Evolutionary conservation across 148 eudicot species (phyloP).

Genomic region (Gaultheria prostrata): DNA sequence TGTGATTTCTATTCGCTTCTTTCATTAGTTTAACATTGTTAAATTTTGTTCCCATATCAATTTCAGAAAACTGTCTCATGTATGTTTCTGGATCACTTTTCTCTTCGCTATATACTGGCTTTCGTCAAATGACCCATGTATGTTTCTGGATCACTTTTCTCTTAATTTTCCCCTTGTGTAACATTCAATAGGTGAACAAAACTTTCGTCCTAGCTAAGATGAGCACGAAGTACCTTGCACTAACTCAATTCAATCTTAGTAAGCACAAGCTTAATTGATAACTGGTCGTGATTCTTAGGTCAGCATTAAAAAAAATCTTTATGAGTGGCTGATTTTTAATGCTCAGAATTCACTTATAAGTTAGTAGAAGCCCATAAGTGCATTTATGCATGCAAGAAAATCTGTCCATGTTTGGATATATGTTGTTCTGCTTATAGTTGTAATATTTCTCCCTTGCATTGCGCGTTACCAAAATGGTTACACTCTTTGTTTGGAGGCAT

Average conservation of each 20-base stretch:
- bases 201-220: background rate
- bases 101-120: too few species aligned
- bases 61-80: background rate
- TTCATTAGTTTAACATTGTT: background rate
- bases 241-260: background rate
- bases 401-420: background rate
- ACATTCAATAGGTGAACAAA: background rate
- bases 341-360: background rate
- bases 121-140: slow-evolving; percentile 97
- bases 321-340: background rate
- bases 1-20: background rate
- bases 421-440: background rate
- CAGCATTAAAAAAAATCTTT: too few species aligned
- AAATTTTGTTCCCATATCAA: background rate
- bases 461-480: background rate
- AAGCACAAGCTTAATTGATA: background rate
- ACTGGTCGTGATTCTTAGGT: too few species aligned
- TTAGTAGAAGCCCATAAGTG: background rate
- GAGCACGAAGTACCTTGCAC: background rate
- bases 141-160: slow-evolving; percentile 14
- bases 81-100: slow-evolving; percentile 87
- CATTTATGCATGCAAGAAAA: slow-evolving; percentile 2
- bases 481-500: background rate
- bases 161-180: background rate
- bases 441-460: background rate